Conservation (phyloP, 2,329 filamentous ascomycete genomes). For the Cryphonectria nitschkei region DNA sequence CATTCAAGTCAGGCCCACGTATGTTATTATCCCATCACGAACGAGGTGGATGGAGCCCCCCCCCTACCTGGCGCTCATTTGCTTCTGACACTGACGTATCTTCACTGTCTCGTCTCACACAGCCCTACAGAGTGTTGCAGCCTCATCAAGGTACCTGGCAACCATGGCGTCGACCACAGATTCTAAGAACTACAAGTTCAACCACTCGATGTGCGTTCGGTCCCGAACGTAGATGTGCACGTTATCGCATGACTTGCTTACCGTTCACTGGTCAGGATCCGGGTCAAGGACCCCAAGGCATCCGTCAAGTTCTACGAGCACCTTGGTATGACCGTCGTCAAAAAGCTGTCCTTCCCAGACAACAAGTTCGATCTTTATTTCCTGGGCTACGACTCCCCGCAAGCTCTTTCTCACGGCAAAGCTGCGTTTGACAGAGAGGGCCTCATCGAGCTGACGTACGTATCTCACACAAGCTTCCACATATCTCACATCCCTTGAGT, state of each 20-base stretch:
- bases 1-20: constrained; percentile 22
- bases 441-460: constrained; percentile 75
- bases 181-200: constrained; percentile 76
- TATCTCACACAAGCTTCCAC: neutral
- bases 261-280: constrained; percentile 62
- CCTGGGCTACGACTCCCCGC: constrained; percentile 80
- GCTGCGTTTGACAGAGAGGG: constrained; percentile 82
- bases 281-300: constrained; percentile 90
- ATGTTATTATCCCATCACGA: neutral
- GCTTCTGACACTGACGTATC: constrained; percentile 4
- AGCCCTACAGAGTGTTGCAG: constrained; percentile 27
- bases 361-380: constrained; percentile 96
- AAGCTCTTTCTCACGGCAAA: constrained; percentile 73
- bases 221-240: neutral
- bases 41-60: neutral
- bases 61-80: neutral
- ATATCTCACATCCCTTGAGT: neutral
- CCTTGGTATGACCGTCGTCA: constrained; percentile 83
- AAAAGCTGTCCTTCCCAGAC: constrained; percentile 81
- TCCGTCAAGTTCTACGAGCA: constrained; percentile 95
- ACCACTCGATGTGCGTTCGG: constrained; percentile 77
- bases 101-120: constrained; percentile 2
- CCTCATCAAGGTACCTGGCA: constrained; percentile 39
- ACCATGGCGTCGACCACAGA: constrained; percentile 74
- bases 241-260: constrained; percentile 24